A percentile compares a stretch with the other conserved stretches of the same genome.
These are phyloP conservation scores for Aspergillus thermomutatus DNA, from an alignment of 2,329 filamentous ascomycete genomes.

Conservation along the genomic window DNA sequence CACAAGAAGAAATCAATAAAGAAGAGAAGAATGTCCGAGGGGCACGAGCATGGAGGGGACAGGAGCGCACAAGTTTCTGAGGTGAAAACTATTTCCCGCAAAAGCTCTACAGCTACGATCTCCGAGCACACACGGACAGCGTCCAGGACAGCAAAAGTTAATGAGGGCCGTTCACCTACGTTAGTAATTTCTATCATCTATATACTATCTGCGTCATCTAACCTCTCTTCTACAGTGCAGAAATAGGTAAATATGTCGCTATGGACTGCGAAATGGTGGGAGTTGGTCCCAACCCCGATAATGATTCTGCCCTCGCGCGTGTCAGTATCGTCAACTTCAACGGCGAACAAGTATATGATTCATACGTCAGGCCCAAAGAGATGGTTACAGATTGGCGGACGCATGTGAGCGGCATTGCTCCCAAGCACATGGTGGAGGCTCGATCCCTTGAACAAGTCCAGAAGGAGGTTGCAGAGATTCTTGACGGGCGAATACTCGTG, in stretches of 20 bases:
- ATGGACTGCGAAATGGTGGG: slow-evolving; percentile 99
- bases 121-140: slow-evolving; percentile 41
- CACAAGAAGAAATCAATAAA: slow-evolving; percentile 24
- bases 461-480: slow-evolving; percentile 62
- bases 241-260: slow-evolving; percentile 84
- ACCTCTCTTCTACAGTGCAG: slow-evolving; percentile 48
- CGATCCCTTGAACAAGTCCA: slow-evolving; percentile 76
- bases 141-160: slow-evolving; percentile 52
- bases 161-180: slow-evolving; percentile 57
- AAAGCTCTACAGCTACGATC: slow-evolving; percentile 54
- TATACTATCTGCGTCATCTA: not conserved
- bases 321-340: slow-evolving; percentile 93
- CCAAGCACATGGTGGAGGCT: slow-evolving; percentile 67
- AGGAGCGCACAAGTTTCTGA: slow-evolving; percentile 60
- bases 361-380: slow-evolving; percentile 76
- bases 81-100: slow-evolving; percentile 58
- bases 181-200: slow-evolving; percentile 25
- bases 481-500: slow-evolving; percentile 70
- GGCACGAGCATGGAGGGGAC: slow-evolving; percentile 28
- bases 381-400: slow-evolving; percentile 89
- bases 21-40: slow-evolving; percentile 33
- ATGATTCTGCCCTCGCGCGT: slow-evolving; percentile 74
- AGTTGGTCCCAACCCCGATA: slow-evolving; percentile 60
- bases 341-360: slow-evolving; percentile 89
- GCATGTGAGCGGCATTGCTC: slow-evolving; percentile 74